phyloP scores from a whole-genome alignment of 257 asterid genomes.

The Penstemon davidsonii region DNA sequence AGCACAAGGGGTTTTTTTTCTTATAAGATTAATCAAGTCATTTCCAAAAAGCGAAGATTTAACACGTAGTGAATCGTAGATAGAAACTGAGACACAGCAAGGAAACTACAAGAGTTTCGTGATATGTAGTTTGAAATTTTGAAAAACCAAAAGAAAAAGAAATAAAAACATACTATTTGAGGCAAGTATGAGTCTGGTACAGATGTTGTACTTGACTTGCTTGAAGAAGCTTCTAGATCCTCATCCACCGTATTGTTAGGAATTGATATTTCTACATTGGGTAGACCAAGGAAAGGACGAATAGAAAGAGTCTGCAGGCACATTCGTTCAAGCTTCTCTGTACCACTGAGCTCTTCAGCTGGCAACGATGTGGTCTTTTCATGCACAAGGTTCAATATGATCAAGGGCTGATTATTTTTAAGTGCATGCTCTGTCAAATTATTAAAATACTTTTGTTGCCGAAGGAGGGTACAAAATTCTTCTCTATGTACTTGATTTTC shows the following conservation, averaged over 20 bases:
- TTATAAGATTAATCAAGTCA: too few species aligned
- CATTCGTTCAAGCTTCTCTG: conserved; percentile 58
- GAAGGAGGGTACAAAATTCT: conserved; percentile 47
- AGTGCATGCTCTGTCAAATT: conserved; percentile 84
- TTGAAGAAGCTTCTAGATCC: conserved; percentile 43
- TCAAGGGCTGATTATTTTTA: conserved; percentile 74
- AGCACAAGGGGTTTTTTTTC: too few species aligned
- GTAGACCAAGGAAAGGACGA: conserved; percentile 54
- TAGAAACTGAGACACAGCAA: not conserved
- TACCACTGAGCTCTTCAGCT: conserved; percentile 55
- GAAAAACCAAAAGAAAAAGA: too few species aligned
- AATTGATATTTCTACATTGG: conserved; percentile 41
- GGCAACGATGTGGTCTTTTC: conserved; percentile 57
- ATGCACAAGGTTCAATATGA: conserved; percentile 69
- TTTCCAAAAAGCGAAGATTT: too few species aligned
- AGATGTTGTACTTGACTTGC: conserved; percentile 37
- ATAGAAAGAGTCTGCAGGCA: conserved; percentile 71
- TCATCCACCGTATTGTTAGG: conserved; percentile 35
- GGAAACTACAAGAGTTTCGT: not conserved
- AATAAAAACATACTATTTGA: conserved; percentile 56
- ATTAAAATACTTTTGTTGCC: conserved; percentile 63
- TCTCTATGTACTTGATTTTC: conserved; percentile 44
- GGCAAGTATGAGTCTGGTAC: conserved; percentile 64
- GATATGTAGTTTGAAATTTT: not conserved
- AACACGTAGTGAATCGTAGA: too few species aligned